phyloP scores from a whole-genome alignment of 2,329 filamentous ascomycete species.

The Epicoccum nigrum region DNA sequence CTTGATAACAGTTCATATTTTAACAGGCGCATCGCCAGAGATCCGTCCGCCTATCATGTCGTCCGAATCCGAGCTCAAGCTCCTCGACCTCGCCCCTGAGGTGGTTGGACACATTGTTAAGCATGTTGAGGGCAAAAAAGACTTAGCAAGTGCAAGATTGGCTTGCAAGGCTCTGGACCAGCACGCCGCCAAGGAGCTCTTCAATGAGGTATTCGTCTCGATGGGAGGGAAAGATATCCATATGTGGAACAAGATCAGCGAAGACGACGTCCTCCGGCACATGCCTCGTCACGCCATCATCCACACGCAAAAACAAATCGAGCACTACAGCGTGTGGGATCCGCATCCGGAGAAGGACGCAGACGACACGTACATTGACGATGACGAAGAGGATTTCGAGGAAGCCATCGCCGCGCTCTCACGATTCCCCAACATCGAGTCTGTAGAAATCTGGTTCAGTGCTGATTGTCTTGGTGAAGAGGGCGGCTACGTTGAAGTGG shows the following conservation, averaged over 20 bases:
- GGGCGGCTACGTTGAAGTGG: background rate
- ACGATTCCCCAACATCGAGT: background rate
- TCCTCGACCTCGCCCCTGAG: background rate
- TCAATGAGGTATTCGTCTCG: background rate
- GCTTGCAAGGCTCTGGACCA: background rate
- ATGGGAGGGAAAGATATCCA: background rate
- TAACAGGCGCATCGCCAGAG: too few species aligned
- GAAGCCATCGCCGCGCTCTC: background rate
- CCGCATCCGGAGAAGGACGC: too few species aligned
- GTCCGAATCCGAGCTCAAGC: background rate
- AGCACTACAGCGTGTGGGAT: too few species aligned
- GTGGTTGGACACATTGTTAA: background rate
- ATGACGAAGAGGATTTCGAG: background rate
- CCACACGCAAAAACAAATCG: constrained; percentile 2
- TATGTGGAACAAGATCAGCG: constrained; percentile 25
- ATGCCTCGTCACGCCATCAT: constrained; percentile 14
- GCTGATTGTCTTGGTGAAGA: background rate
- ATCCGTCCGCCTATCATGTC: background rate
- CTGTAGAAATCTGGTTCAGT: background rate
- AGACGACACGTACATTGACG: too few species aligned
- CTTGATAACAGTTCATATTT: too few species aligned
- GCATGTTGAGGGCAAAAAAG: background rate
- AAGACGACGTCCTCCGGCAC: constrained; percentile 3
- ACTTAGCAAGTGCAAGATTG: background rate
- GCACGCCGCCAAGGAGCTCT: background rate